These are phyloP conservation scores for Amanita fuliginea DNA, from an alignment of 768 basidiomycete genomes.

Conservation along the genomic window DNA sequence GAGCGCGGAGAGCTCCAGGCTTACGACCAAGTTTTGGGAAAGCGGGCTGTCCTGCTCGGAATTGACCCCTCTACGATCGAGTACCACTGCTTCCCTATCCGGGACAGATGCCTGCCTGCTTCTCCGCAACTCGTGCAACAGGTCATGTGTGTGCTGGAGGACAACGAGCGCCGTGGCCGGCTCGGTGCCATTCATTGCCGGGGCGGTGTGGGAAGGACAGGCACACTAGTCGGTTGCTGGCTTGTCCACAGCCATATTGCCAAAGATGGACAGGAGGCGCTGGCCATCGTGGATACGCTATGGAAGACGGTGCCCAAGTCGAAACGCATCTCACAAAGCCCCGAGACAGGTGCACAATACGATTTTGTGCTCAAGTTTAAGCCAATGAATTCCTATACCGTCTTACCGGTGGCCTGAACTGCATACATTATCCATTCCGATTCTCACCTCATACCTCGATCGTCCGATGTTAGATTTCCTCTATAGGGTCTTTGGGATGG, in stretches of 20 bases:
- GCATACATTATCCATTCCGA: no score
- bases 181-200: conserved; percentile 70
- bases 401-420: not conserved
- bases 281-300: conserved; percentile 51
- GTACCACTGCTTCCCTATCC: conserved; percentile 74
- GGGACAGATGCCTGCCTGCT: conserved; percentile 57
- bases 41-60: conserved; percentile 41
- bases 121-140: conserved; percentile 45
- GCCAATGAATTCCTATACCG: not conserved
- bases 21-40: conserved; percentile 43
- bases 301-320: conserved; percentile 76
- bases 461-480: not conserved
- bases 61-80: conserved; percentile 47
- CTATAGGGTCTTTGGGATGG: not conserved
- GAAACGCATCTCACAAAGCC: conserved; percentile 62
- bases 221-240: conserved; percentile 60
- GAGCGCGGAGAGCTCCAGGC: conserved; percentile 67
- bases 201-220: conserved; percentile 68
- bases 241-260: conserved; percentile 58
- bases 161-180: conserved; percentile 48
- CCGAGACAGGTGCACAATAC: conserved; percentile 71
- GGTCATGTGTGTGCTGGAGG: conserved; percentile 47
- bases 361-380: conserved; percentile 61
- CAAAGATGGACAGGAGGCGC: conserved; percentile 51
- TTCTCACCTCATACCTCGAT: not conserved